Percentiles rank a stretch among this genome's conserved stretches.
phyloP scores from a whole-genome alignment of 306 rosid genomes.

The Trichosanthes truncata region DNA sequence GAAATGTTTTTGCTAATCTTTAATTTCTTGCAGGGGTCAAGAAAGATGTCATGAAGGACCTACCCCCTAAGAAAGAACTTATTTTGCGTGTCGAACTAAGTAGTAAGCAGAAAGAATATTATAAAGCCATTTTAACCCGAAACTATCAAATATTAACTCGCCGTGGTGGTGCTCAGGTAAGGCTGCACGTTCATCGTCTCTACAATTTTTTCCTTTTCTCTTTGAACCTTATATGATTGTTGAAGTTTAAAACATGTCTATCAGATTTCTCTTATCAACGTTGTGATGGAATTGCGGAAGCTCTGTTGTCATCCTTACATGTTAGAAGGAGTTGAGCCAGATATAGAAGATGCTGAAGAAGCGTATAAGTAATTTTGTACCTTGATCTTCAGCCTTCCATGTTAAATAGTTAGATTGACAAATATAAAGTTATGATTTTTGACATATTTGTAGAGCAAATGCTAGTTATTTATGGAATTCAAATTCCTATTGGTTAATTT shows the following conservation, averaged over 20 bases:
- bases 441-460: background rate
- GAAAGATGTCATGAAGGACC: conserved; percentile 97
- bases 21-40: conserved; percentile 65
- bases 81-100: conserved; percentile 88
- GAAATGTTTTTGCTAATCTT: background rate
- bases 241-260: conserved; percentile 19
- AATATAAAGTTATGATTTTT: background rate
- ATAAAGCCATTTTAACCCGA: conserved; percentile 95
- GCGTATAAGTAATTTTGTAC: conserved; percentile 46
- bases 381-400: background rate
- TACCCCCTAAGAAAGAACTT: conserved; percentile 97
- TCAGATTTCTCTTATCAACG: conserved; percentile 97
- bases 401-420: background rate
- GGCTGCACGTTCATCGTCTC: conserved; percentile 8
- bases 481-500: background rate
- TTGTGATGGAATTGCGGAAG: conserved; percentile 96
- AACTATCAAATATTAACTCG: conserved; percentile 92
- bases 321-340: conserved; percentile 99
- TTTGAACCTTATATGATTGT: background rate
- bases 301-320: conserved; percentile 96
- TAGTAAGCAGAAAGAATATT: conserved; percentile 91
- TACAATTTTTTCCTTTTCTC: background rate
- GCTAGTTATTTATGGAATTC: background rate
- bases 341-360: conserved; percentile 69
- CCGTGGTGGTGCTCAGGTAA: conserved; percentile 97